Percentiles rank a stretch among this genome's conserved stretches.
Conservation (phyloP, 352 stramenopile species). For the Globisporangium uncinulatum region DNA sequence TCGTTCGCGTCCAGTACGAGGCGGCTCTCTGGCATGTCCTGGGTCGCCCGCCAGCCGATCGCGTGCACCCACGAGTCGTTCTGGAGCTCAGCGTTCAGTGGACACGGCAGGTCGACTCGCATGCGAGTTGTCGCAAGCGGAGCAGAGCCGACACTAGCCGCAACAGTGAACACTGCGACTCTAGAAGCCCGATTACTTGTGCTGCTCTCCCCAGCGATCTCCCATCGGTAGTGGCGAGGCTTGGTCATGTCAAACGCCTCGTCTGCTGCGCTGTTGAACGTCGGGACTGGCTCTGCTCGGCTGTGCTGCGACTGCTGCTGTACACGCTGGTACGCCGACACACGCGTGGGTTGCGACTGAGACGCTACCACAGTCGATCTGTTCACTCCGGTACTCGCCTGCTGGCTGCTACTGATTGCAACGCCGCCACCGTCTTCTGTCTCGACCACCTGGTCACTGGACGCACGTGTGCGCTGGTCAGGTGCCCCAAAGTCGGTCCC, state of each 20-base stretch:
- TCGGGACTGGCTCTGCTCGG: not conserved
- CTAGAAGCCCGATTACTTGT: not conserved
- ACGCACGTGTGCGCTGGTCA: conserved; percentile 12
- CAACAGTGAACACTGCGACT: not conserved
- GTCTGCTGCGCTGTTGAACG: not conserved
- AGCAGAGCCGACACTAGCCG: not conserved
- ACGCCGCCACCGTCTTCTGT: not conserved
- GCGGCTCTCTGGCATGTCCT: conserved; percentile 79
- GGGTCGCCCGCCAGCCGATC: conserved; percentile 74
- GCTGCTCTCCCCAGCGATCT: not conserved
- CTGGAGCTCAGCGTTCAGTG: conserved; percentile 67
- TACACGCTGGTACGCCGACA: not conserved
- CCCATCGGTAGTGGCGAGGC: conserved; percentile 62
- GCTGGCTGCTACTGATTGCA: not conserved
- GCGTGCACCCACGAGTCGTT: conserved; percentile 66
- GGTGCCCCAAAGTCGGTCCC: conserved; percentile 44
- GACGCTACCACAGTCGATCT: not conserved
- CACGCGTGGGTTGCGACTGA: not conserved
- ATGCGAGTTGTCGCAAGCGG: not conserved
- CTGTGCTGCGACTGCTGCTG: not conserved
- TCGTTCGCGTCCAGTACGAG: conserved; percentile 84
- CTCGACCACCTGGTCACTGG: conserved; percentile 12
- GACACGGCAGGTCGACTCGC: conserved; percentile 19
- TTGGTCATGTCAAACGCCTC: conserved; percentile 68
- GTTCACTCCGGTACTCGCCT: not conserved